These are phyloP conservation scores for Agastache rugosa DNA, from an alignment of 257 asterid genomes.

Conservation along the genomic window DNA sequence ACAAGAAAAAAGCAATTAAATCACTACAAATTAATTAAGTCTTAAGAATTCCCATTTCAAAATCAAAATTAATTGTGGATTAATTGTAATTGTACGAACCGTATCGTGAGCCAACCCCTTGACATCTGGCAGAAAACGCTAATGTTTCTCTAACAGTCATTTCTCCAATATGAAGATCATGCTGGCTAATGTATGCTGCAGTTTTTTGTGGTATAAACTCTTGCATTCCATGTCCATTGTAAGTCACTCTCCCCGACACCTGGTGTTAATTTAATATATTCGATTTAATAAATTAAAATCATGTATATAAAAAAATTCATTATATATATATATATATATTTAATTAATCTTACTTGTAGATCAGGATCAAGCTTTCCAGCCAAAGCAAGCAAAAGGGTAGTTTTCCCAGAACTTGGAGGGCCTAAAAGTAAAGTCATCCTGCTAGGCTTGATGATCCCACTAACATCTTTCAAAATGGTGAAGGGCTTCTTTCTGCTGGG, in stretches of 20 bases:
- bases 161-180: constrained; percentile 71
- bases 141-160: constrained; percentile 83
- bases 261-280: background rate
- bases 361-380: constrained; percentile 68
- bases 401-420: constrained; percentile 73
- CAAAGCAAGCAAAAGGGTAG: constrained; percentile 62
- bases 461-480: constrained; percentile 63
- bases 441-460: constrained; percentile 70
- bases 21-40: background rate
- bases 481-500: constrained; percentile 59
- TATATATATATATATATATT: too few relatives aligned
- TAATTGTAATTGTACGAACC: constrained; percentile 46
- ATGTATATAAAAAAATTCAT: background rate
- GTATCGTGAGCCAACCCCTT: constrained; percentile 74
- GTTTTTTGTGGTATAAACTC: constrained; percentile 72
- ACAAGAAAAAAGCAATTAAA: background rate
- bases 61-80: background rate
- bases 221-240: constrained; percentile 62
- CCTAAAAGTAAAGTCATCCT: constrained; percentile 70
- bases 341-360: constrained; percentile 46
- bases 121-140: constrained; percentile 74
- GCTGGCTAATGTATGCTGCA: constrained; percentile 72
- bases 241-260: constrained; percentile 57
- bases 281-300: background rate
- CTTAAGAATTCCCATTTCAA: too few relatives aligned